Evolutionary conservation across 2,329 filamentous ascomycete genomes (phyloP), one percentile per base, ranked within the genome.

Genomic region (Acephala macrosclerotiorum): DNA sequence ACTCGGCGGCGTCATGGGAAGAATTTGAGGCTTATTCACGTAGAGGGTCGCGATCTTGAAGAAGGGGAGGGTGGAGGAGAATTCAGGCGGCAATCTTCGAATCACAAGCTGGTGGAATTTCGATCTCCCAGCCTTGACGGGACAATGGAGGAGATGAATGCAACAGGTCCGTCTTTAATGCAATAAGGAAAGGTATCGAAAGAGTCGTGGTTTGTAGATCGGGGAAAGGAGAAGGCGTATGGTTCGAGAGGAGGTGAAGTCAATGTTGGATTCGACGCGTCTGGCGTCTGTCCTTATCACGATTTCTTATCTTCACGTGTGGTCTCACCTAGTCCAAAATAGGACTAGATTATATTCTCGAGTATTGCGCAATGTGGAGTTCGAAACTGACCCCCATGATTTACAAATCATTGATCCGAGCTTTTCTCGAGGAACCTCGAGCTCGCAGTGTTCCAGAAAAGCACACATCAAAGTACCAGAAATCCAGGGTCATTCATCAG

Each of bases 251-350:
- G 25, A 53, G 9, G 25, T 20, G 60, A 56, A 55, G 40, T 55
- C 8, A 7, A 47, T 53, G 12, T 55, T 7, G 33, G n/a, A 49
- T 35, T 57, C 33, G 38, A 59, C 40, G 56, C 56, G 56, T 16
- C 22, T 29, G 3, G 49, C 47, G 22, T 22, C 22, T 49, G n/a
- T 22, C 8, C 45, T 14, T 33, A 16, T 29, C 25, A 5, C 14
- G 49, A 29, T 5, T 18, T 29, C 25, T 22, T 53, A 29, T 53
- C 49, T 16, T 29, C 49, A 53, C 49, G 49, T 26, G 49, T n/a
- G 26, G 2, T 11, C 22, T n/a, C n/a, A n/a, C n/a, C n/a, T 33
- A 33, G 29, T 33, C 4, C 45, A 7, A 49, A 49, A 6, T 1
- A 1, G 45, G 45, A 49, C 45, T 49, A 49, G 45, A 7, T 49